phyloP scores from a whole-genome alignment of 305 asterid species.

The Fraxinus angustifolia region DNA sequence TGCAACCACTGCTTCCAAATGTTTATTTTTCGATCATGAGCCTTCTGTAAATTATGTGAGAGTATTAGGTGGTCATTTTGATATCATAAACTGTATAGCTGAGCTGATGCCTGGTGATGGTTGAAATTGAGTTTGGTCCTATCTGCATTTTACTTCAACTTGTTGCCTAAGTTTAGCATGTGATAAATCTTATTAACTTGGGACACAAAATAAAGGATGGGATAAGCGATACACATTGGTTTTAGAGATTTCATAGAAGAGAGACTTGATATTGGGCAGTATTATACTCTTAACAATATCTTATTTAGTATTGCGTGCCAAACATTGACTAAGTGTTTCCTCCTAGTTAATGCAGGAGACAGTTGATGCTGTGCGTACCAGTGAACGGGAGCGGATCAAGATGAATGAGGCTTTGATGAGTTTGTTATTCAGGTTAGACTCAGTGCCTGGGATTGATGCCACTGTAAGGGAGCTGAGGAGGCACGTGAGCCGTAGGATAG shows the following conservation, averaged over 20 bases:
- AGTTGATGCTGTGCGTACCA: conserved; percentile 79
- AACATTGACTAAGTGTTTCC: background rate
- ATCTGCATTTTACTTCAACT: background rate
- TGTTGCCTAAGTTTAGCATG: background rate
- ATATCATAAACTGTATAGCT: background rate
- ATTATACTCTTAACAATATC: background rate
- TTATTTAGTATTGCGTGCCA: background rate
- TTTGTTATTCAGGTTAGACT: conserved; percentile 61
- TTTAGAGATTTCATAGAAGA: background rate
- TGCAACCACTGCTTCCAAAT: background rate
- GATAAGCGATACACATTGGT: background rate
- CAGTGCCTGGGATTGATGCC: conserved; percentile 84
- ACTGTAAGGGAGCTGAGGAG: conserved; percentile 81
- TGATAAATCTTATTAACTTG: background rate
- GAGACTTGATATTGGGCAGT: background rate
- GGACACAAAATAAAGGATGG: background rate
- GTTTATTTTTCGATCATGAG: background rate
- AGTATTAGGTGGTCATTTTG: background rate
- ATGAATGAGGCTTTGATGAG: conserved; percentile 82
- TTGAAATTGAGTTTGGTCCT: background rate
- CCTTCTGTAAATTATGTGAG: background rate
- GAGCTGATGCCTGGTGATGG: background rate
- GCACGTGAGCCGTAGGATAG: conserved; percentile 76
- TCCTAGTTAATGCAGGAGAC: conserved; percentile 58
- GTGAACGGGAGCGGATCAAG: conserved; percentile 63